Percentiles rank a stretch among this genome's conserved stretches.
These are phyloP conservation scores for Thielaviopsis musarum DNA, from an alignment of 2,329 filamentous ascomycete species.

Conservation along the genomic window DNA sequence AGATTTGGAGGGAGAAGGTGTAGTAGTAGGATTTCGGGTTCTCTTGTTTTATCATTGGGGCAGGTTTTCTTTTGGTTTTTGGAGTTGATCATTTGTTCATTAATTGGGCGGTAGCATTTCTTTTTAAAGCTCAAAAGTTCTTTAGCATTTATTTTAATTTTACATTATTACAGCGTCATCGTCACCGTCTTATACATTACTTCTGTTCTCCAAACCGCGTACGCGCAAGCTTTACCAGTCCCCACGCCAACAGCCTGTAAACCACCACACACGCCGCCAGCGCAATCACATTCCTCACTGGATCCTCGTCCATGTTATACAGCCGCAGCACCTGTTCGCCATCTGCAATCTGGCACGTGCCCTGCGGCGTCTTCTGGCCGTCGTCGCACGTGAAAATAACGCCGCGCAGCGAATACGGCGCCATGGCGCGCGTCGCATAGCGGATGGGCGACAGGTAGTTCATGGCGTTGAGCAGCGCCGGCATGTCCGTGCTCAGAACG, in stretches of 20 bases:
- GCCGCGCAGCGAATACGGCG: constrained; percentile 43
- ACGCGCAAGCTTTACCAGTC: constrained; percentile 35
- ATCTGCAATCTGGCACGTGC: constrained; percentile 45
- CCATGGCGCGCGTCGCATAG: constrained; percentile 50
- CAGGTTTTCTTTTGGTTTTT: background rate
- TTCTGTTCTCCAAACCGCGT: constrained; percentile 25
- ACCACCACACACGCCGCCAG: constrained; percentile 45
- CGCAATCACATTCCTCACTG: constrained; percentile 42
- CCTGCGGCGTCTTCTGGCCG: constrained; percentile 39
- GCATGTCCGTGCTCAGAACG: constrained; percentile 53
- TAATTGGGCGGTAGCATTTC: too few species aligned
- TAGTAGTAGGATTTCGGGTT: background rate
- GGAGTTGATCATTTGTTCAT: background rate
- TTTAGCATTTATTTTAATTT: background rate
- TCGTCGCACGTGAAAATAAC: constrained; percentile 48
- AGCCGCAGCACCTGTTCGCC: constrained; percentile 50
- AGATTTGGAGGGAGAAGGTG: background rate
- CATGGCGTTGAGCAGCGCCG: constrained; percentile 44
- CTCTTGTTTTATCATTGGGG: constrained; percentile 12
- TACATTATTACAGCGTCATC: background rate
- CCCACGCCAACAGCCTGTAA: constrained; percentile 49
- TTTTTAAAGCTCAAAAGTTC: too few species aligned
- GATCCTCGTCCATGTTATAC: constrained; percentile 48
- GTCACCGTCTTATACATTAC: background rate
- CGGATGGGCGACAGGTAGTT: constrained; percentile 59